Base-by-base conservation (phyloP, 2,329 filamentous ascomycete genomes). In the Hymenoscyphus salicellus region DNA sequence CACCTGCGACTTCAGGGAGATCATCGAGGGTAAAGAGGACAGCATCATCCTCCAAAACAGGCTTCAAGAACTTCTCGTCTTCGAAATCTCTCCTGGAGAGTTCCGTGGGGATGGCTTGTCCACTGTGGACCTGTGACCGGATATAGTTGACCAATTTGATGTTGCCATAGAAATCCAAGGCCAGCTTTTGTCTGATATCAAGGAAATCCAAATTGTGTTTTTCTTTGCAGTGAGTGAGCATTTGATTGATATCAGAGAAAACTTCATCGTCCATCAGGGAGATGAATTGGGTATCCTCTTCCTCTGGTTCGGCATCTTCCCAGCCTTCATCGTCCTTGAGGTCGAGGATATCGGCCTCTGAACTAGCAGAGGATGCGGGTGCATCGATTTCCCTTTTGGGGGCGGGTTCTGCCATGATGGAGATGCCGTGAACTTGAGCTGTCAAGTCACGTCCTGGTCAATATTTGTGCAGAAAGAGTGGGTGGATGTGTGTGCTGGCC, bases 21-120 rank as follows among this genome's bases (percentile, higher is more conserved):
- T 97, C 95, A 68, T 96, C 94, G 23, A 99, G 82, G 63, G 86
- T 91, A 75, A 96, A 93, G 36, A 99, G 86, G 61, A 98, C 81
- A 3, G 93, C 91, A 75, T 99, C 95, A 70, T 97, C 92, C 65
- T 95, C 89, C 7, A 99, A 79, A 3, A 93, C 88, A 0, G 95
- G 95, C 74, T 90, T 90, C 65, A 99, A 82, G 74, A 88, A 96
- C 69, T 84, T 83, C 68, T 98, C 94, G 66, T 92, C 86, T n/a
- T 87, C 83, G 67, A 97, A 87, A 30, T 87, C 81, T 1, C 81
- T 79, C 41, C 80, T 80, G 2, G 86, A 82, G 64, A 91, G 87
- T 55, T 89, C 78, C 61, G 49, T 63, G 7, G 72, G 75, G 52
- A 76, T 72, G 36, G 67, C 69, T 62, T 81, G 79, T 33, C 82